Conservation (phyloP, 2,329 filamentous ascomycete species). For the Fusarium buxicola region DNA sequence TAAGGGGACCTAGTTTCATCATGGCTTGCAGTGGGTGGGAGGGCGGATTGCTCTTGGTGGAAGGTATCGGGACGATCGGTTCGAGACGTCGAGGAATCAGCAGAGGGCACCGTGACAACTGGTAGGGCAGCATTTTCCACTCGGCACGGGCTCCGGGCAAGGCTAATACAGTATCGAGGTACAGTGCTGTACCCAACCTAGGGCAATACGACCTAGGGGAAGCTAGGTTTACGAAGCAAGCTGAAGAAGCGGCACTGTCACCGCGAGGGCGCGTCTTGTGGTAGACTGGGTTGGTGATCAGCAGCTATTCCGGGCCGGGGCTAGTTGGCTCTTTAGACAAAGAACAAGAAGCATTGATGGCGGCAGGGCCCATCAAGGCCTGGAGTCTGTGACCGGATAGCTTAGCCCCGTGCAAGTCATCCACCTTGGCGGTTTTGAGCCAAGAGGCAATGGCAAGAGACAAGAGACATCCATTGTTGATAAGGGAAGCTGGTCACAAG, state of each 20-base stretch:
- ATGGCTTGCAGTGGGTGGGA: background rate
- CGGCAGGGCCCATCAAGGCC: too few species aligned
- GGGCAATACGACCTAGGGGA: too few species aligned
- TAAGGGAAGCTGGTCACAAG: conserved; percentile 14
- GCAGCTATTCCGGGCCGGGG: background rate
- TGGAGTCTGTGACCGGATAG: too few species aligned
- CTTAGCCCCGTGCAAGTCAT: background rate
- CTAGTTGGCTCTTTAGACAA: too few species aligned
- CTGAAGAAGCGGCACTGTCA: too few species aligned
- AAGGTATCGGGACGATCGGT: too few species aligned
- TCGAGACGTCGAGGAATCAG: too few species aligned
- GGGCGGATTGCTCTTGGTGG: background rate
- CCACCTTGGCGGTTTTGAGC: background rate
- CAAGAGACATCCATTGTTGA: background rate
- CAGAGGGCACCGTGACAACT: too few species aligned
- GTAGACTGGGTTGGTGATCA: too few species aligned
- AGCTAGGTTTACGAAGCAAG: background rate
- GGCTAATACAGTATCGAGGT: background rate
- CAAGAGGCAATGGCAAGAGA: background rate
- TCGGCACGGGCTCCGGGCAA: background rate
- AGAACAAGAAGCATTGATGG: too few species aligned
- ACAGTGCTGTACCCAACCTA: too few species aligned
- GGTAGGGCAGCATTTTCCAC: background rate
- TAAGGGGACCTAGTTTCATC: conserved; percentile 7
- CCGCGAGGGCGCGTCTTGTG: background rate